A percentile compares a stretch with the other conserved stretches of the same genome.
Evolutionary conservation across 2,329 filamentous ascomycete genomes (phyloP).

Genomic region (Xylaria sp.): DNA sequence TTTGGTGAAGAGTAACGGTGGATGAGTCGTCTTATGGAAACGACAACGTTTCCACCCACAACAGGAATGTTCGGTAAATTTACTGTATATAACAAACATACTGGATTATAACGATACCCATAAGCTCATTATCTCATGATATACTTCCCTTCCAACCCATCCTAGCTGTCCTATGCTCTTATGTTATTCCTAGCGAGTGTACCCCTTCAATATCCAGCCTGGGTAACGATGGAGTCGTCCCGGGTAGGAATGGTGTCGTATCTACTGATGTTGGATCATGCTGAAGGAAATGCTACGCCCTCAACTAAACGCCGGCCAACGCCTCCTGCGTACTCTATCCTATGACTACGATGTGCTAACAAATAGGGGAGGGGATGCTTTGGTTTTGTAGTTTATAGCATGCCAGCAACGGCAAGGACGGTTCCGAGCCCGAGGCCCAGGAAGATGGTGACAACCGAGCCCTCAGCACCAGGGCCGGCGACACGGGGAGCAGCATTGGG

Average conservation of each 20-base stretch:
- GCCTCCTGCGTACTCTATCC: neutral
- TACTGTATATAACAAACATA: neutral
- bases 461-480: conserved; percentile 29
- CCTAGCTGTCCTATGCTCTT: no score
- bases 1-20: neutral
- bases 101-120: conserved; percentile 1
- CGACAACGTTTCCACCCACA: neutral
- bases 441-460: conserved; percentile 37
- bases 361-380: neutral
- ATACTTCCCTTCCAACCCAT: neutral
- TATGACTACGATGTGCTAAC: neutral
- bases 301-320: no score
- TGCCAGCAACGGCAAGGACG: conserved; percentile 37
- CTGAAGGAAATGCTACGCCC: no score
- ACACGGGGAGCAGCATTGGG: conserved; percentile 23
- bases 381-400: conserved; percentile 31
- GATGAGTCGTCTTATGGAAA: neutral
- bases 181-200: neutral
- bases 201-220: neutral
- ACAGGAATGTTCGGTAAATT: neutral
- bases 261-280: neutral
- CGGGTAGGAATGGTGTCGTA: neutral
- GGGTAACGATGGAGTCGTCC: neutral
- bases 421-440: conserved; percentile 38
- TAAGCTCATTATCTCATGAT: neutral